These are phyloP conservation scores for Immersiporthe knoxdaviesiana DNA, from an alignment of 2,329 filamentous ascomycete genomes.

Conservation along the genomic window DNA sequence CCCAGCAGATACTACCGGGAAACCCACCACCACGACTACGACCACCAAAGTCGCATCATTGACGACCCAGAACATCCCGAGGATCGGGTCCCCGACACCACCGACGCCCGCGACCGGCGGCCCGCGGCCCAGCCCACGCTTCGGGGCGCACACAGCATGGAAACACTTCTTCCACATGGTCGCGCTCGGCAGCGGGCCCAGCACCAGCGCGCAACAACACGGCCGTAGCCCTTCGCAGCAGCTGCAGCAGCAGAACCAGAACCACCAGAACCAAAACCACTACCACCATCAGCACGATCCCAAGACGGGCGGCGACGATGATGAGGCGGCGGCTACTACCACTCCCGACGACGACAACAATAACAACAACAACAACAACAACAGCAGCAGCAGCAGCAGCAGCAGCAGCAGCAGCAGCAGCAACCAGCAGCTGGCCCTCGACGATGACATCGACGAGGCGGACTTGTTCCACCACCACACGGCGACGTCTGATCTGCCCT, in stretches of 20 bases:
- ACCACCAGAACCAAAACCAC: not conserved
- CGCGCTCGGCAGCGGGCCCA: conserved; percentile 25
- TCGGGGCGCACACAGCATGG: conserved; percentile 29
- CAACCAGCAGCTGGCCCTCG: conserved; percentile 14
- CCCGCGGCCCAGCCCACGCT: conserved; percentile 25
- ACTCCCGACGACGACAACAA: conserved; percentile 14
- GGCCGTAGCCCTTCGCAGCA: conserved; percentile 19
- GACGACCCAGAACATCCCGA: conserved; percentile 4
- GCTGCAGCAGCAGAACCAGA: not conserved
- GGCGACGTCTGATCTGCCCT: conserved; percentile 37
- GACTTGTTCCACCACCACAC: conserved; percentile 11
- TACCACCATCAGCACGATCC: not conserved
- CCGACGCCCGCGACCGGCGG: conserved; percentile 17
- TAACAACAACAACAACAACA: conserved; percentile 5
- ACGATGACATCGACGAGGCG: conserved; percentile 13
- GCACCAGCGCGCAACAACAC: conserved; percentile 11
- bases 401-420: no score
- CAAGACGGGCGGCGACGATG: conserved; percentile 18
- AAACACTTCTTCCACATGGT: conserved; percentile 30
- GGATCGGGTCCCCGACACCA: conserved; percentile 15
- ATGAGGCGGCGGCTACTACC: not conserved
- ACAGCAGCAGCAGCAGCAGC: not conserved
- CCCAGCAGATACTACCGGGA: not conserved
- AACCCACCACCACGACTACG: no score
- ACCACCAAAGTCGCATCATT: not conserved